Percentiles rank a stretch among this genome's conserved stretches.
phyloP scores from a whole-genome alignment of 192 early-diverging fungal species.

The Nowakowskiella sp. region DNA sequence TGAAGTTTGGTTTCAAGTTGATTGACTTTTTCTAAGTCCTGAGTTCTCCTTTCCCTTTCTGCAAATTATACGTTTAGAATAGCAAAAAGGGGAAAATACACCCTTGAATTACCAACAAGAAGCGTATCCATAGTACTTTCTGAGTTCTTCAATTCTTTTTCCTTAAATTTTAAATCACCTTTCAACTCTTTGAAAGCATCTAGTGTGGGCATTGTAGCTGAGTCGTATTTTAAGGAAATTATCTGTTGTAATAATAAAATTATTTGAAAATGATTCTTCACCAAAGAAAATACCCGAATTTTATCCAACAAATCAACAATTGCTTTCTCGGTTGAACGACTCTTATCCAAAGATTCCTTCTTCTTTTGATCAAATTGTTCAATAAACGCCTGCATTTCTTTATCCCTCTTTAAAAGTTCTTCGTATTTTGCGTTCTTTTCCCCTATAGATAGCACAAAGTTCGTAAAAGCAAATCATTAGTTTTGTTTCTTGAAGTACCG shows the following conservation, averaged over 20 bases:
- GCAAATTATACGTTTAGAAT: background rate
- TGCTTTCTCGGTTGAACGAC: conserved; percentile 22
- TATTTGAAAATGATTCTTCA: background rate
- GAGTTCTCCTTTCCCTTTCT: conserved; percentile 43
- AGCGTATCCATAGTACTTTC: conserved; percentile 48
- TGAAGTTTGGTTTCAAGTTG: conserved; percentile 47
- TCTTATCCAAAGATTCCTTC: conserved; percentile 21
- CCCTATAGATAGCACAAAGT: conserved; percentile 16
- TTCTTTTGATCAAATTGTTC: conserved; percentile 37
- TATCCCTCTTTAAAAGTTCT: conserved; percentile 49
- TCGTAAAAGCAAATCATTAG: conserved; percentile 1
- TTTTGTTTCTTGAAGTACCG: conserved; percentile 14
- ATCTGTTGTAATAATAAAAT: background rate
- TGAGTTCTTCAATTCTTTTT: conserved; percentile 52
- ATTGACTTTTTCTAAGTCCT: conserved; percentile 50
- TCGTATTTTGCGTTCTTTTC: conserved; percentile 50
- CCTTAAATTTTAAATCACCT: conserved; percentile 51
- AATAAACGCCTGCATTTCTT: conserved; percentile 50
- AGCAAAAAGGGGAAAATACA: conserved; percentile 1
- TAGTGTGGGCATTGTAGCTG: conserved; percentile 28
- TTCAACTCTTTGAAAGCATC: conserved; percentile 43
- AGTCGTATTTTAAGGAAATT: background rate
- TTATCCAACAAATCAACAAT: conserved; percentile 34
- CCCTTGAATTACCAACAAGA: conserved; percentile 17
- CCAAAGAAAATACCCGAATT: conserved; percentile 17